Base-by-base conservation (phyloP, 176 grass and related monocot genomes). In the Aegilops umbellulata region DNA sequence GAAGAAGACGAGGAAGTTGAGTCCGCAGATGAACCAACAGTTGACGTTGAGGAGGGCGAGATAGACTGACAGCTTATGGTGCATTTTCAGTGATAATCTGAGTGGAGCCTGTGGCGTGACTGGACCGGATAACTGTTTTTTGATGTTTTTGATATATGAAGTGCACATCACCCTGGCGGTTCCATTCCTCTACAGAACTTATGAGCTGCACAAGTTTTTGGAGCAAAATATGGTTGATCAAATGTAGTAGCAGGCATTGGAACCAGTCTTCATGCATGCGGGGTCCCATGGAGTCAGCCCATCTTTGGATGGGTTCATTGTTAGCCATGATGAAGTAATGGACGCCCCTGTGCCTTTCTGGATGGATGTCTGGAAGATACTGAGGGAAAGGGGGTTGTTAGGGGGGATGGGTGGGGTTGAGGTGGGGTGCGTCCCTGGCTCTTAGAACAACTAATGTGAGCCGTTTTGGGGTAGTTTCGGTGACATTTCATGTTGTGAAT, bases 1-100 rank as follows among this genome's bases (percentile, higher is more conserved):
- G 94, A 99, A 63, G 97, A 96, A 17, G 93, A 95, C 1, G 95
- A 95, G 20, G 95, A 98, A 83, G 77, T 74, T 7, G 97, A 88
- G 75, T 86, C 79, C 3, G 81, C 84, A 71, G 83, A 80, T 69
- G 83, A 57, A 55, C 80, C 49, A 58, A 73, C 67, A 23, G 57
- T 84, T 84, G 93, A 95, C 90, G 90, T 88, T 2, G 93, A 99
- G 69, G 92, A 99, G 83, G 95, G 95, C 39, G 95, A 98, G 85
- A 98, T 98, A 89, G 95, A 95, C 88, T 95, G 83, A 93, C 74
- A 30, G 16, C 22, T 30, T 85, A 86, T 65, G 66, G 76, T 35
- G 62, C 82, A 86, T 86, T 51, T 36, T 49, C 53, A 57, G 84
- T 86, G 74, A 79, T 83, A 86, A 75, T 75, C 60, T 79, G 10